Evolutionary conservation across 768 basidiomycete genomes (phyloP), one percentile per base, ranked within the genome.

Genomic region (Phaeotremella skinneri): DNA sequence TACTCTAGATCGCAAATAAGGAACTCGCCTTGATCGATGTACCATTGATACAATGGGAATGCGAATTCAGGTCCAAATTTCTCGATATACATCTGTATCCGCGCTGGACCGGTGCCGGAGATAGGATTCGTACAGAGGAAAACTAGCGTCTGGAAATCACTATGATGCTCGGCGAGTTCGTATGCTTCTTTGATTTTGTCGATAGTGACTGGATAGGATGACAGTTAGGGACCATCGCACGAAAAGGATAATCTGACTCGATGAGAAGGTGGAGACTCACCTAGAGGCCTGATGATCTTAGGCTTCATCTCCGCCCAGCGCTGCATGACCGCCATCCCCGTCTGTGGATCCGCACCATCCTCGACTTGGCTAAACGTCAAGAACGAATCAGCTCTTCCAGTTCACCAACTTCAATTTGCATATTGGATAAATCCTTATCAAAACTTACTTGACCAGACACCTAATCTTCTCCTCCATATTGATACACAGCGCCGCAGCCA

Each of bases 1-100:
- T n/a, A n/a, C n/a, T n/a, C n/a, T n/a, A n/a, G n/a, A 51, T 16
- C 9, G 11, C 41, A 23, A 37, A 20, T 26, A 27, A 54, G 17
- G 23, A 20, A 73, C 82, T 43, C 56, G 88, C 90, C 89, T 63
- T 92, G 86, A 64, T 91, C 88, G 50, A 94, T 88, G 74, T 90
- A 94, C 89, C 89, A 96, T 69, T 85, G 83, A 70, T 89, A 93
- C n/a, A 96, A 81, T 69, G 90, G 87, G n/a, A 82, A 85, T 0
- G 91, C 87, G 64, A 97, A 98, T 13, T 84, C 85, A 31, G 90
- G 85, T 50, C 86, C 84, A 78, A 87, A 94, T 67, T 81, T 82
- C 45, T 87, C 82, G 57, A 92, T 84, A 76, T 91, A 96, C 3
- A 75, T 73, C 67, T 86, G 83, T 17, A 91, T 52, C 20, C 66